Percentiles rank a stretch among this genome's conserved stretches.
Evolutionary conservation across 345 rosid species (phyloP).

Genomic region (Excoecaria cochinchinensis): DNA sequence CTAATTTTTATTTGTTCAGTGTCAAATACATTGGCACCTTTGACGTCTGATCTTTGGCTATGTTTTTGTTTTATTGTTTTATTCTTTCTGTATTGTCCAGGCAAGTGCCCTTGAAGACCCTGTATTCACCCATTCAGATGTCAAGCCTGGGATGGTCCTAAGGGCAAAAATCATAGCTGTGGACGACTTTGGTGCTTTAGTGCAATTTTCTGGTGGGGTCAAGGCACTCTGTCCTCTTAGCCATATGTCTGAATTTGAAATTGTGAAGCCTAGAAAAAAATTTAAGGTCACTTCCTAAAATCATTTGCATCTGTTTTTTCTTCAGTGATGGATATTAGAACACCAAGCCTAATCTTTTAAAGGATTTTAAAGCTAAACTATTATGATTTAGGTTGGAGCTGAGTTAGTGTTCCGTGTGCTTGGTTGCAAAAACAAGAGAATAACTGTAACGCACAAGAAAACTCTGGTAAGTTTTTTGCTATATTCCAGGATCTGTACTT

Average conservation of each 20-base stretch:
- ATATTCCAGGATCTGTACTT: background rate
- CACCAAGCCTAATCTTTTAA: background rate
- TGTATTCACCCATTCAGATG: conserved; percentile 89
- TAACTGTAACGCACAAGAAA: conserved; percentile 93
- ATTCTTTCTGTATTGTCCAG: conserved; percentile 42
- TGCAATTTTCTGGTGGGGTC: conserved; percentile 90
- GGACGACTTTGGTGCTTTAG: conserved; percentile 89
- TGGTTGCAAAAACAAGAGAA: conserved; percentile 95
- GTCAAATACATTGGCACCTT: background rate
- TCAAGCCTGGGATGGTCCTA: conserved; percentile 92
- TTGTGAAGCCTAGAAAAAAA: conserved; percentile 77
- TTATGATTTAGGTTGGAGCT: conserved; percentile 69
- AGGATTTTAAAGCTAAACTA: conserved; percentile 12
- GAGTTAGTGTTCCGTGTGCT: conserved; percentile 86
- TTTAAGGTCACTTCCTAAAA: conserved; percentile 60
- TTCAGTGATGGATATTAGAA: background rate
- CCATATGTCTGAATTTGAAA: conserved; percentile 97
- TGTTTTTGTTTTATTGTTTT: conserved; percentile 13
- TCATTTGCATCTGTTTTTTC: background rate
- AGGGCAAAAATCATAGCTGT: conserved; percentile 73
- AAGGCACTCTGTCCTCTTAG: conserved; percentile 95
- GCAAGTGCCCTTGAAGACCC: conserved; percentile 95
- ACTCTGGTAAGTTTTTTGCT: conserved; percentile 64
- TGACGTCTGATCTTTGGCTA: background rate
- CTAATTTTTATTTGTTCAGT: background rate